These are phyloP conservation scores for Fusarium oligoseptatum DNA, from an alignment of 2,329 filamentous ascomycete genomes.

Conservation along the genomic window DNA sequence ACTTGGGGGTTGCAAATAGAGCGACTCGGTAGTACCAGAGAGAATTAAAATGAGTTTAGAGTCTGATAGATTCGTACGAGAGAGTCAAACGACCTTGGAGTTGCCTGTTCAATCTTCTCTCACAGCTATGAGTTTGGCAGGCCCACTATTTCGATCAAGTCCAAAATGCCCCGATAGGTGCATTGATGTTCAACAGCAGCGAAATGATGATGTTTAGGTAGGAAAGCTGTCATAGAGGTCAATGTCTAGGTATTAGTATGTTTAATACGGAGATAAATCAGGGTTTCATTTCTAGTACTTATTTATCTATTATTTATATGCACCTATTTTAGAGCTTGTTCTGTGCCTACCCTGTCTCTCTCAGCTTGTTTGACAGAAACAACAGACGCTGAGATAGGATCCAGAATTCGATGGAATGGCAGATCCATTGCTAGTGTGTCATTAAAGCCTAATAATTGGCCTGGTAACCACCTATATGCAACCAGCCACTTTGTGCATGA, in stretches of 20 bases:
- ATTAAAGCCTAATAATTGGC: not conserved
- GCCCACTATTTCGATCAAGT: constrained; percentile 33
- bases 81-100: not conserved
- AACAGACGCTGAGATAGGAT: not conserved
- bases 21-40: no score
- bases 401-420: not conserved
- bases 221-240: not conserved
- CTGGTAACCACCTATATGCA: not conserved
- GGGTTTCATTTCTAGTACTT: no score
- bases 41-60: not conserved
- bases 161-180: constrained; percentile 22
- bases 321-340: not conserved
- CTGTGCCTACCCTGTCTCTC: not conserved
- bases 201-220: not conserved
- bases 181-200: constrained; percentile 6
- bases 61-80: not conserved
- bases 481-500: constrained; percentile 1
- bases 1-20: not conserved
- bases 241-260: not conserved
- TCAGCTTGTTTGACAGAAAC: not conserved
- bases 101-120: constrained; percentile 1
- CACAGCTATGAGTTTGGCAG: constrained; percentile 9
- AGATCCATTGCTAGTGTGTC: not conserved
- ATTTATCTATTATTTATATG: not conserved
- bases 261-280: not conserved